Base-by-base conservation (phyloP, 1,284 basidiomycete species). In the Amylostereum areolatum region DNA sequence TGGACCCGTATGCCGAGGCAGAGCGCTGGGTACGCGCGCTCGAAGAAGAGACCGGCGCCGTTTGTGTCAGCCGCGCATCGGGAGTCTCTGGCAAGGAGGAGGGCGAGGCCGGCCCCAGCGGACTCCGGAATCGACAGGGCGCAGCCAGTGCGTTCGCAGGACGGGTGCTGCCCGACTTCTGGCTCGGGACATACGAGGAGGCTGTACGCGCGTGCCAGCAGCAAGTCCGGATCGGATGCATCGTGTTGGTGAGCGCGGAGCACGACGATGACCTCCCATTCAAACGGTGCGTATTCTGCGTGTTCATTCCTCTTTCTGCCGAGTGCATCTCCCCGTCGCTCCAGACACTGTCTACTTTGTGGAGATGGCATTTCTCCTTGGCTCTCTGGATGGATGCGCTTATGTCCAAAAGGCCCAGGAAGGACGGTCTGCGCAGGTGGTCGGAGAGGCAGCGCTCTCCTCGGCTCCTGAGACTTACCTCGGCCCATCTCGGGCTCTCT, bases 251-350 rank as follows among this genome's bases (percentile, higher is more conserved):
- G 44, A 92, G 89, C 59, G 82, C 83, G 34, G 93, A 97, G 60
- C 94, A 98, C 59, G 91, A 96, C 60, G 85, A 95, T 59, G 88
- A 88, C 36, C 73, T 83, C 1, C 83, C 84, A 55, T 97, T 97
- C 72, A 94, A 94, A 67, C 76, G 83, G 83, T 85, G 44, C 29
- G 75, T 56, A 2, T 43, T n/a, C n/a, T n/a, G n/a, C n/a, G n/a
- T n/a, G n/a, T n/a, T n/a, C n/a, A n/a, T n/a, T n/a, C n/a, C n/a
- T n/a, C n/a, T n/a, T n/a, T n/a, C n/a, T n/a, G n/a, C n/a, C n/a
- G n/a, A n/a, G n/a, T n/a, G n/a, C n/a, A n/a, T n/a, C n/a, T n/a
- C n/a, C n/a, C n/a, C n/a, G n/a, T n/a, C n/a, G n/a, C n/a, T n/a
- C n/a, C n/a, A n/a, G n/a, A n/a, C n/a, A n/a, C n/a, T n/a, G n/a